These are phyloP conservation scores for Podaxis sp. DNA, from an alignment of 768 basidiomycete species.

Conservation along the genomic window DNA sequence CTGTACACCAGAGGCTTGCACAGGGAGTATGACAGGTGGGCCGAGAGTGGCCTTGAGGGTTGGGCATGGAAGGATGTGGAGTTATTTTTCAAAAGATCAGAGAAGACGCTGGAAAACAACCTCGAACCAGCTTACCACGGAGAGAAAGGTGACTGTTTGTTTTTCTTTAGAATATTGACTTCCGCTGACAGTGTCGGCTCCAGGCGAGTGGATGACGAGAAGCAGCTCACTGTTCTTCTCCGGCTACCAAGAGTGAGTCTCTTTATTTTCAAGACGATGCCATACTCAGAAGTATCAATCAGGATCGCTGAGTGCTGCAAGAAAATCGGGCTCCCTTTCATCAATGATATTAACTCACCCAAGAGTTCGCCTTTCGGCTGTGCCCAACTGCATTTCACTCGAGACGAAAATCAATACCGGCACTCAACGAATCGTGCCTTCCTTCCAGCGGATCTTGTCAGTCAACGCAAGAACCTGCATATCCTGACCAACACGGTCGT, in stretches of 20 bases:
- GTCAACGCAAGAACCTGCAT: constrained; percentile 57
- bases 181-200: neutral
- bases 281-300: neutral
- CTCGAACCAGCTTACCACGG: constrained; percentile 6
- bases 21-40: constrained; percentile 24
- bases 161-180: constrained; percentile 34
- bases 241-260: constrained; percentile 46
- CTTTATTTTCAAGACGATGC: neutral
- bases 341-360: constrained; percentile 59
- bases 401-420: constrained; percentile 44
- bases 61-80: constrained; percentile 61
- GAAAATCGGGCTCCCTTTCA: constrained; percentile 54
- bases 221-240: constrained; percentile 58
- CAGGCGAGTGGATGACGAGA: constrained; percentile 43
- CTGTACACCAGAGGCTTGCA: constrained; percentile 25
- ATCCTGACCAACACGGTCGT: constrained; percentile 55
- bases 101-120: constrained; percentile 36
- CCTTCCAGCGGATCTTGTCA: constrained; percentile 60
- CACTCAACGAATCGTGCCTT: constrained; percentile 68
- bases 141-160: constrained; percentile 34
- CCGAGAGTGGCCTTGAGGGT: constrained; percentile 52
- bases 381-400: constrained; percentile 3
- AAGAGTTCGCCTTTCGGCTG: constrained; percentile 36
- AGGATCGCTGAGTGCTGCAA: constrained; percentile 52
- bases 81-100: constrained; percentile 68